Evolutionary conservation across 140 eudicot species (phyloP), one percentile per base, ranked within the genome.

Genomic region (Erigeron philadelphicus): DNA sequence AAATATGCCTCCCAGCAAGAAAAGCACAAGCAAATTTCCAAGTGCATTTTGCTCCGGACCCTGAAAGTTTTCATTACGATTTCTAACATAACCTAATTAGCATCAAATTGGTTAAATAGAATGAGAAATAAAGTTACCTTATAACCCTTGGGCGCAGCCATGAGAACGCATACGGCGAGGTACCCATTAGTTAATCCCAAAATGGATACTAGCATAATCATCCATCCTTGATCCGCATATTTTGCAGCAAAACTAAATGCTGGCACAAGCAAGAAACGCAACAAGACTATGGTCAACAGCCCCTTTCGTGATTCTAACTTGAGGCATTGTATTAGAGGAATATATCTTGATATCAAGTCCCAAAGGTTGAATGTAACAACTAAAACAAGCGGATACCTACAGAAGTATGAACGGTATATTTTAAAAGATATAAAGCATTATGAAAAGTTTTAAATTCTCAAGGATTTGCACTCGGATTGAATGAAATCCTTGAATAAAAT

Each of bases 31-130:
- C 79, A 87, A 23, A 76, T 87, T 84, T 23, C 92, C 97, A 80
- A 87, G 59, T 16, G 97, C 92, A 56, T 90, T 90, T 73, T 87
- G 89, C 85, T 90, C 97, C 38, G 95, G 92, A 12, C 90, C 97
- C 90, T 90, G 57, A 46, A 67, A 76, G 19, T 43, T 8, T 11
- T 7, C 52, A 12, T 19, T 7, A 16, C 5, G 11, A 61, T 7
- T 48, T 1, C 8, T 13, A 48, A 8, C n/a, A 4, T 23, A 60
- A 46, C 52, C 31, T 49, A 47, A 35, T 55, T 8, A 8, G 11
- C 11, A 41, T 0, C 18, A 55, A 35, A 23, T 12, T 38, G 16
- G 9, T 60, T 35, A 10, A 13, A 60, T 58, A 31, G 8, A 8
- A 43, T 4, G 31, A 1, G 3, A 45, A 31, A 18, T 19, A 55